Conservation (phyloP, 345 rosid species). For the Diplotaxis tenuifolia region DNA sequence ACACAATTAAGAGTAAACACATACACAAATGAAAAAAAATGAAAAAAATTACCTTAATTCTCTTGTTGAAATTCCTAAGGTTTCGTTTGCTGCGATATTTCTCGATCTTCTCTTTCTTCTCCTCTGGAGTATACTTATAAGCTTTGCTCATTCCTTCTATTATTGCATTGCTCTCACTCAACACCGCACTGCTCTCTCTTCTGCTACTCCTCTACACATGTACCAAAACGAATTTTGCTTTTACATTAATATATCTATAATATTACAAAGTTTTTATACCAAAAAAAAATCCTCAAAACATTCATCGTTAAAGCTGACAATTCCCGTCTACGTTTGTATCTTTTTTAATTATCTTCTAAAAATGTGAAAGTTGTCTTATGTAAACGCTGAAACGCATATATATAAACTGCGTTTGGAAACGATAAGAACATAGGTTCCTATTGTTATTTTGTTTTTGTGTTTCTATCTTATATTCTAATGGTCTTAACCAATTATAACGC, state of each 20-base stretch:
- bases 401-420: neutral
- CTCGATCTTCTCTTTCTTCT: constrained; percentile 85
- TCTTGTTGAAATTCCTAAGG: constrained; percentile 90
- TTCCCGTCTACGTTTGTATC: neutral
- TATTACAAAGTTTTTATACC: neutral
- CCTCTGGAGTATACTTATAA: constrained; percentile 71
- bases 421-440: neutral
- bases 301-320: neutral
- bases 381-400: neutral
- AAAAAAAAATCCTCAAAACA: neutral
- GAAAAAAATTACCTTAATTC: constrained; percentile 62
- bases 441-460: neutral
- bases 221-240: neutral
- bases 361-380: neutral
- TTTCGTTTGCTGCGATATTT: constrained; percentile 81
- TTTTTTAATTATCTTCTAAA: neutral
- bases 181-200: constrained; percentile 56
- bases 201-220: constrained; percentile 39
- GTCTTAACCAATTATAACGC: neutral
- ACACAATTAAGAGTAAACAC: neutral
- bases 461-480: neutral
- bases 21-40: neutral
- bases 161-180: constrained; percentile 75
- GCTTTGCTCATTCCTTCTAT: constrained; percentile 89
- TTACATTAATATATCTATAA: neutral